Evolutionary conservation across 2,329 filamentous ascomycete genomes (phyloP).

Genomic region (Capronia epimyces): DNA sequence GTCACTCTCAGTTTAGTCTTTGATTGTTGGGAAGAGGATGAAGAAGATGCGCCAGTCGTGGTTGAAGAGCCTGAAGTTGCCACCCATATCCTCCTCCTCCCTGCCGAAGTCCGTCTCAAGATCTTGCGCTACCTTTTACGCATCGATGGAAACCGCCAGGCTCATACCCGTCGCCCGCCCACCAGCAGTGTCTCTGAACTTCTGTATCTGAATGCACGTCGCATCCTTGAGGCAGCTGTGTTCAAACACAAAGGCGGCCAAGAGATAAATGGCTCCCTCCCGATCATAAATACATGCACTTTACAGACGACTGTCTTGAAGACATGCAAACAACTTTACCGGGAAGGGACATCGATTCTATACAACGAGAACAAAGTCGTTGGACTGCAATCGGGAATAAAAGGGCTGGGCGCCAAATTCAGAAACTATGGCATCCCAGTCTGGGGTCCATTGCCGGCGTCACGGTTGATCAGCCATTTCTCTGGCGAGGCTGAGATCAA

Average conservation of each 20-base stretch:
- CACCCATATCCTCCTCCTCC: constrained; percentile 15
- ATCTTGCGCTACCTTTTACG: constrained; percentile 23
- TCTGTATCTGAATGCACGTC: constrained; percentile 12
- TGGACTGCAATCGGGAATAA: constrained; percentile 20
- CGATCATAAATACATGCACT: constrained; percentile 16
- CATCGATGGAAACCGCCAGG: constrained; percentile 19
- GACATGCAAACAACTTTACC: constrained; percentile 19
- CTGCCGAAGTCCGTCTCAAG: constrained; percentile 21
- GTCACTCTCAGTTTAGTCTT: constrained; percentile 21
- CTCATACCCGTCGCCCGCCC: constrained; percentile 18
- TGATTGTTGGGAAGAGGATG: constrained; percentile 18
- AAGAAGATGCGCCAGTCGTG: constrained; percentile 5
- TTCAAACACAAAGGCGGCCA: constrained; percentile 22
- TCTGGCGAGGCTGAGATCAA: not conserved
- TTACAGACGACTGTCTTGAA: constrained; percentile 16
- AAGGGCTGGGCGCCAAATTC: constrained; percentile 20
- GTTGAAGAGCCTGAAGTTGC: not conserved
- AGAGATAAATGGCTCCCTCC: constrained; percentile 23
- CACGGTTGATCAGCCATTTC: constrained; percentile 3
- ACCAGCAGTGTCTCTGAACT: constrained; percentile 13
- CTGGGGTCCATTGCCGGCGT: constrained; percentile 15
- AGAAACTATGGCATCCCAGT: constrained; percentile 23
- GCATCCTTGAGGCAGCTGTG: constrained; percentile 22
- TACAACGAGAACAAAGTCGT: constrained; percentile 23
- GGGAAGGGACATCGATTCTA: constrained; percentile 15